Base-by-base conservation (phyloP, 345 rosid species). In the Melaleuca quinquenervia region DNA sequence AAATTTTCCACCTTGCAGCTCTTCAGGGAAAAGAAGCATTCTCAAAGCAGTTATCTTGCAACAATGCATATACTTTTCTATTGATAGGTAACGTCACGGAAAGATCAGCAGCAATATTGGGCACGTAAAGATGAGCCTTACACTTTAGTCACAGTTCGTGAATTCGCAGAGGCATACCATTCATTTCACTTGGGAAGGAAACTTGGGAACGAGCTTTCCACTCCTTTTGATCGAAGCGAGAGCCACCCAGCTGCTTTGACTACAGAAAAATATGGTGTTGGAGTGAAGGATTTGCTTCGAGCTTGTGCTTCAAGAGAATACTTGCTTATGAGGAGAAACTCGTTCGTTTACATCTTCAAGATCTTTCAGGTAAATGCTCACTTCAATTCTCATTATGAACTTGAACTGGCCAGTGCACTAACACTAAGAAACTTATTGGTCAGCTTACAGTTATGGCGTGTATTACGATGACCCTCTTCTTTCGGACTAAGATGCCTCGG, bases 81-180 rank as follows among this genome's bases (percentile, higher is more conserved):
- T 44, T 56, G 80, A 84, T 84, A 93, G 97, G 95, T 95, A 87
- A 93, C 96, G 26, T 95, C 98, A 0, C 93, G 41, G 85, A 95
- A 95, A 86, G 98, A 95, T 89, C 97, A 95, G 84, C 84, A 87
- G 75, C 96, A 93, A 87, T 95, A 93, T 82, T 93, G 97, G 97
- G 92, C 87, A 50, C 86, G 84, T 55, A 85, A 50, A 88, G 92
- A 92, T 20, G 85, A 88, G 50, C 94, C 93, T 36, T 93, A 95
- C 89, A 83, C 88, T 82, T 94, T 90, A 85, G 84, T 95, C 50
- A 82, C 91, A 1, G 95, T 89, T 50, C 88, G 86, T 50, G 89
- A 92, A 86, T 94, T 95, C 13, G 88, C 89, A n/a, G 92, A 92
- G 88, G 95, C 95, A 24, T 95, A 91, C 75, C 89, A 86, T 51